Evolutionary conservation across 306 rosid genomes (phyloP), one percentile per base, ranked within the genome.

Genomic region (Begonia loranthoides): DNA sequence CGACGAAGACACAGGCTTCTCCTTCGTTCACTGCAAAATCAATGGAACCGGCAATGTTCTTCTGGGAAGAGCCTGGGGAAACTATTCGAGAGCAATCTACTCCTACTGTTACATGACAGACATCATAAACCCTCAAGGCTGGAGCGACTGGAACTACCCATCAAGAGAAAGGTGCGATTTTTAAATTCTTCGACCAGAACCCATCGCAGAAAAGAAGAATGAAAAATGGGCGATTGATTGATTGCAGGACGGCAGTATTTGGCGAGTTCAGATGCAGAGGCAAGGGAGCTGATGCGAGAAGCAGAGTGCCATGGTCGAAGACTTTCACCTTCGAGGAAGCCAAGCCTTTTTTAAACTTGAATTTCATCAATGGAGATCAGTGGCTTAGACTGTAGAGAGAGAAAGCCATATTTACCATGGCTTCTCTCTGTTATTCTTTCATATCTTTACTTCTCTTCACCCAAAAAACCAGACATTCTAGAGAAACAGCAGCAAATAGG

Each of bases 11-110:
- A 66, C 96, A 2, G 84, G 94, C 2, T 87, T 90, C 70, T 90
- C 94, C 6, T 90, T 90, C 36, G 80, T 86, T 2, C 71, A 73
- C 13, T 82, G 99, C 58, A 55, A 34, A 44, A 76, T 90, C 52
- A 59, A 51, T 39, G 99, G 99, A 63, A 68, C 70, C 1, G 95
- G 95, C 2, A 59, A 49, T 17, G 66, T 82, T 46, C 68, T 43
- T 61, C 75, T 90, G 65, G 97, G 92, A 14, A 72, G 95, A 72
- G 97, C 97, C 34, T 90, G 97, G 97, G 97, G 94, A 4, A 52
- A 64, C 38, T 82, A 82, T 47, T 76, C 97, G 52, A 82, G 95
- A 76, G 52, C 69, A 12, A 55, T 90, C 51, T 90, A 90, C 63
- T 70, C 95, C 13, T 64, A 61, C 41, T 82, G 92, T 52, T 10